Base-by-base conservation (phyloP, 352 stramenopile species). In the Pythium volutum region DNA sequence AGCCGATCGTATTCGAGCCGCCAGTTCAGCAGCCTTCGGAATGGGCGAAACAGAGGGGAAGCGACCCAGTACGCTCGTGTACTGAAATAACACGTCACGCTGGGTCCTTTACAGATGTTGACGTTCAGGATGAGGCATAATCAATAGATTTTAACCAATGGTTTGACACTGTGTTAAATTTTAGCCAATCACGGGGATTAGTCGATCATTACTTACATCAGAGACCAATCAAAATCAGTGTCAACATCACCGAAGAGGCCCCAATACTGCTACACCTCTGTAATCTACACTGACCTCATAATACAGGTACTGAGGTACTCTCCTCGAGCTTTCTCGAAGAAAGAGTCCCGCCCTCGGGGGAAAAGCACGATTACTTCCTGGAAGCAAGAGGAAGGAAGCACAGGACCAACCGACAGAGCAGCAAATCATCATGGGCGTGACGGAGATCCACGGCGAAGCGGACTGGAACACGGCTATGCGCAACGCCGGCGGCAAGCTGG, bases 381-480 rank as follows among this genome's bases (percentile, higher is more conserved):
- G 36, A 59, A 46, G 52, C 49, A 23, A 33, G 14, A 16, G 26
- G 36, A 50, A 67, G 20, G 48, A 8, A 22, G n/a, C 16, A 10
- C n/a, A 14, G 36, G 23, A 61, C 20, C n/a, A n/a, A 52, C 41
- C 16, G 16, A 59, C 20, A 42, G 54, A 59, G 10, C n/a, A n/a
- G n/a, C n/a, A n/a, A n/a, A n/a, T n/a, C n/a, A 72, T 10, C 22
- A 94, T 95, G 85, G 74, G 77, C 43, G 86, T 95, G 31, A 76
- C 78, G 31, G 67, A 87, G 45, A 86, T 95, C 53, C 62, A 73
- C 29, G 82, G 84, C 47, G 79, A 93, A 31, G 74, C 70, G 12
- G 86, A 94, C 59, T 95, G 81, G 77, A 91, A 93, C 73, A 62
- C 79, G 67, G 73, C 89, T 69, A 86, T 93, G 74, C 68, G 77